Evolutionary conservation across 441 rosid genomes (phyloP), one percentile per base, ranked within the genome.

Genomic region (Theobroma grandiflorum): DNA sequence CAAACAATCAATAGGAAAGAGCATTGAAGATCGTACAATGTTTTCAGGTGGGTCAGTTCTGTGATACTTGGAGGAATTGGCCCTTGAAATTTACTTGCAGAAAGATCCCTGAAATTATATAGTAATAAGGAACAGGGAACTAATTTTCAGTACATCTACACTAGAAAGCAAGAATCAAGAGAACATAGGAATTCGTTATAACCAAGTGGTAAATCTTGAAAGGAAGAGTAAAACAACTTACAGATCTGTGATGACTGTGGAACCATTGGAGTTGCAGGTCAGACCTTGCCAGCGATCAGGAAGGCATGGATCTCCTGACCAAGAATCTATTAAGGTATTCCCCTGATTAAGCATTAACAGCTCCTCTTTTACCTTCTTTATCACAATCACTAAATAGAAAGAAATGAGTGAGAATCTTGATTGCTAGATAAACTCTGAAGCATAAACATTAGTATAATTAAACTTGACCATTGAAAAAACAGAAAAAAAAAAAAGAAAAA

Each of bases 301-400:
- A 74, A 82, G 85, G 57, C 97, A 93, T 33, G 97, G 97, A 76
- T 93, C 94, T 16, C 97, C 97, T 37, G 88, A 89, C 95, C 97
- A 93, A 79, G 74, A 81, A 40, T 83, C 83, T 82, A 87, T 76
- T 76, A 82, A 20, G 79, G 31, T 22, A 50, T 71, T 88, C 2
- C 79, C 80, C 31, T 79, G 52, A 80, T 92, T 90, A 6, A 61
- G 47, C 59, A 0, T 37, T 84, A 81, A 61, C 76, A 91, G 85
- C 15, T 87, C 91, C 26, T 59, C 31, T 75, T 67, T 87, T 42
- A 86, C 89, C 49, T 53, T 77, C 81, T 47, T 37, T 75, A 89
- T 88, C 69, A 77, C 84, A 57, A 78, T 81, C 88, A 88, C 94
- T 93, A 61, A 71, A 83, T 61, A 72, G 6, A n/a, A 64, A 38